Conservation (phyloP, 495 filamentous ascomycete species). For the Penicillium coffeae region DNA sequence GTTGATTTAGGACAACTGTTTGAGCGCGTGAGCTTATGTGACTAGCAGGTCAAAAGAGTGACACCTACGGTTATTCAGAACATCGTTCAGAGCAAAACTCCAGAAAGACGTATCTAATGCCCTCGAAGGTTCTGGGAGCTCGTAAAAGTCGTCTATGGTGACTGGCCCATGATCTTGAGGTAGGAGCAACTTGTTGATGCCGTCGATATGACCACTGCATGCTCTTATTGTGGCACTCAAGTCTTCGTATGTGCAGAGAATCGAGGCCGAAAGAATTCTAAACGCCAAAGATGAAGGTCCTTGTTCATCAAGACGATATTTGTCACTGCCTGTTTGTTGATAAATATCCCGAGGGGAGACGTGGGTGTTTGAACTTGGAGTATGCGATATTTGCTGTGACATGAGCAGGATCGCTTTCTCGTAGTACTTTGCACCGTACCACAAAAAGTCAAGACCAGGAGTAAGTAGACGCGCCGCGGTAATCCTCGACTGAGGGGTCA, state of each 20-base stretch:
- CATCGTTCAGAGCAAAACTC: constrained; percentile 19
- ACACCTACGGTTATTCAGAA: constrained; percentile 16
- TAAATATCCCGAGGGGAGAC: constrained; percentile 14
- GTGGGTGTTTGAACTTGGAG: neutral
- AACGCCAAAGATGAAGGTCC: constrained; percentile 1
- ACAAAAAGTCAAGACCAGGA: constrained; percentile 15
- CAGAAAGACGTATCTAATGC: constrained; percentile 16
- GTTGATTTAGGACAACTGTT: constrained; percentile 40
- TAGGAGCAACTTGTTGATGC: constrained; percentile 13
- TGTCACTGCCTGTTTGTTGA: neutral
- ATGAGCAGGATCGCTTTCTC: constrained; percentile 22
- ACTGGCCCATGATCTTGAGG: constrained; percentile 3
- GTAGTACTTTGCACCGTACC: constrained; percentile 26
- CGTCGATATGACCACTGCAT: constrained; percentile 19
- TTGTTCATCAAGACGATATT: constrained; percentile 2
- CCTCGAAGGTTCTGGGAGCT: constrained; percentile 5
- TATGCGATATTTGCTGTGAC: constrained; percentile 11
- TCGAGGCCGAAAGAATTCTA: constrained; percentile 14
- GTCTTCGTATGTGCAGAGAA: constrained; percentile 21
- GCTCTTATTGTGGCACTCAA: constrained; percentile 16
- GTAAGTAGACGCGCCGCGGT: constrained; percentile 3
- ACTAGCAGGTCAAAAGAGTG: neutral
- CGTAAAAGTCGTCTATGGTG: neutral
- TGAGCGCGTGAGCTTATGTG: neutral
- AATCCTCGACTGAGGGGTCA: constrained; percentile 1